A percentile compares a stretch with the other conserved stretches of the same genome.
These are phyloP conservation scores for Globisporangium canariense DNA, from an alignment of 352 stramenopile genomes.

Conservation along the genomic window DNA sequence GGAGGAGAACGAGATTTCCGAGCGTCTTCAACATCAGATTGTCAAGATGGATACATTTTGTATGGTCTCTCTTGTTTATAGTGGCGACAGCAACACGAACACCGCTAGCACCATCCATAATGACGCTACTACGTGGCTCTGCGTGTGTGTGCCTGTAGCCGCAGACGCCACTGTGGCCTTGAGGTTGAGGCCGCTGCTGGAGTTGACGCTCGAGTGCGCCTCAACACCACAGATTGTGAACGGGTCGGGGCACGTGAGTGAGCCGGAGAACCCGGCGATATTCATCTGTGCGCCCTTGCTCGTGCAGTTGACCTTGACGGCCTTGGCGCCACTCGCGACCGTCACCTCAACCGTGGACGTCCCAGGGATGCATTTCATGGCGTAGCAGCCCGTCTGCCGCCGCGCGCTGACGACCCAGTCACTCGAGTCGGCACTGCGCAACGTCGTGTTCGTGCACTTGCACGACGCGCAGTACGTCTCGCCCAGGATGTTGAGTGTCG, in stretches of 20 bases:
- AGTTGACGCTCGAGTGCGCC: neutral
- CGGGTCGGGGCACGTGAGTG: conserved; percentile 65
- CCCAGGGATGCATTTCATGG: conserved; percentile 52
- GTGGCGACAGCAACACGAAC: no score
- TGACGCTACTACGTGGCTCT: neutral
- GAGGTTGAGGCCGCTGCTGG: neutral
- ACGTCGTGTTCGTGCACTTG: conserved; percentile 63
- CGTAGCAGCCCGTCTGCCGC: conserved; percentile 75
- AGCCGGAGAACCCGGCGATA: conserved; percentile 46
- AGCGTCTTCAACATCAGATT: no score
- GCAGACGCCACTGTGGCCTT: neutral
- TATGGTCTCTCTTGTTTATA: no score
- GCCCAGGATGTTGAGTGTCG: conserved; percentile 69
- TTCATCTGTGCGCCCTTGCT: conserved; percentile 32
- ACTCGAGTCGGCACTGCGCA: conserved; percentile 56
- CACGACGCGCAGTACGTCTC: conserved; percentile 74
- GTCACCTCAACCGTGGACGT: conserved; percentile 33
- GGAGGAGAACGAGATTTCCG: no score
- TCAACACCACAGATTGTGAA: conserved; percentile 40
- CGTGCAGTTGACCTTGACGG: conserved; percentile 40
- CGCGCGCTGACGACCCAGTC: conserved; percentile 53
- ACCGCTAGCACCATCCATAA: neutral
- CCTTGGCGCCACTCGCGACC: conserved; percentile 22
- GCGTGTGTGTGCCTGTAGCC: neutral
- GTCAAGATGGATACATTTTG: no score